Evolutionary conservation across 306 rosid species (phyloP), one percentile per base, ranked within the genome.

Genomic region (Fagus crenata): DNA sequence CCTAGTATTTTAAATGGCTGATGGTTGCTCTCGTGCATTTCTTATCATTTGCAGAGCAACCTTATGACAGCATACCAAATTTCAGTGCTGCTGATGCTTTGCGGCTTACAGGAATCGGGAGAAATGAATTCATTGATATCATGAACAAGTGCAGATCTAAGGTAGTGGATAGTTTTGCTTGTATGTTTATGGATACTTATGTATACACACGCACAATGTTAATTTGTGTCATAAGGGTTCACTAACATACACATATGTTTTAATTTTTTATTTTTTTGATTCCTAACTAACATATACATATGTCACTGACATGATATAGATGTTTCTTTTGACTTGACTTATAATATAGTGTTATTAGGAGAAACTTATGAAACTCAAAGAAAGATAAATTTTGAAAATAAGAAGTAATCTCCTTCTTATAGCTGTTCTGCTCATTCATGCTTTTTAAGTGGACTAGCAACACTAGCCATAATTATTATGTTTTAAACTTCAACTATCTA

Each of bases 41-140:
- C 41, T 67, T 75, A 22, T 82, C 86, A 73, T 79, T 83, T 90
- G 88, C 91, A 92, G 99, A 95, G 87, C 94, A 92, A 84, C 91
- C 99, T 81, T 95, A 95, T 79, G 99, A 92, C 81, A 93, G 99
- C 96, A 92, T 95, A 85, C 99, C 99, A 31, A 95, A 95, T 85
- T 95, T 95, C 78, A 95, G 97, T 71, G 99, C 97, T 36, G 97
- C 97, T 0, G 97, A 94, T 87, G 98, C 98, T 70, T 85, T 93
- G 85, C 90, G 97, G 69, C 89, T 93, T 72, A 93, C 96, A 53
- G 98, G 98, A 73, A 89, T 93, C 15, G 97, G 97, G 79, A 91
- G 98, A 85, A 91, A 93, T 72, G 98, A 93, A 78, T 93, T 93
- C 86, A 93, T 93, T 85, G 98, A 93, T 86, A 90, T 91, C 78